Percentiles rank a stretch among this genome's conserved stretches.
Evolutionary conservation across 1,139 yeast species (phyloP).

Genomic region (Hansenula anomala): DNA sequence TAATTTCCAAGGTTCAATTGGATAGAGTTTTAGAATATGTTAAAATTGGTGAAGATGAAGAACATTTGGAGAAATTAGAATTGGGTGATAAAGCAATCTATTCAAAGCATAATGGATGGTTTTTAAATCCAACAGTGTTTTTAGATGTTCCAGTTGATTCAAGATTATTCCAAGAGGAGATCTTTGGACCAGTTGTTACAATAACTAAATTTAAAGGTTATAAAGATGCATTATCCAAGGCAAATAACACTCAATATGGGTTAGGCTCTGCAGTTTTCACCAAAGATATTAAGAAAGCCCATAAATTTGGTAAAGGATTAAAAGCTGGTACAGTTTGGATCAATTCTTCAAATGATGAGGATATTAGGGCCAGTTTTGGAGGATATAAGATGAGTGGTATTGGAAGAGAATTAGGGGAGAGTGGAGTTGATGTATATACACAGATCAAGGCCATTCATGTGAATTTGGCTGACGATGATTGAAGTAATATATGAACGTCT

Average conservation of each 20-base stretch:
- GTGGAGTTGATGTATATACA: constrained; percentile 64
- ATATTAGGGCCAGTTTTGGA: constrained; percentile 66
- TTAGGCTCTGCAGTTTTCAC: constrained; percentile 75
- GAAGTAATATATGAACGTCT: constrained; percentile 8
- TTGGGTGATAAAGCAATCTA: constrained; percentile 36
- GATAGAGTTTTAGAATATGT: constrained; percentile 52
- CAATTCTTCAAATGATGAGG: constrained; percentile 63
- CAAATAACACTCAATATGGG: constrained; percentile 63
- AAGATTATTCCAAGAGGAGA: constrained; percentile 62
- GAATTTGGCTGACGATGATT: constrained; percentile 14
- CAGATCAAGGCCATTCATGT: constrained; percentile 47
- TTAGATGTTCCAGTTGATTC: constrained; percentile 54
- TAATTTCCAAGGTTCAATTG: constrained; percentile 59
- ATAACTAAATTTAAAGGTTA: constrained; percentile 54
- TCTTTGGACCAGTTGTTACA: constrained; percentile 63
- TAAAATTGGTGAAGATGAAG: constrained; percentile 60
- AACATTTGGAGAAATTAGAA: constrained; percentile 40
- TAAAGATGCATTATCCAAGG: constrained; percentile 58
- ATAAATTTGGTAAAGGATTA: constrained; percentile 57
- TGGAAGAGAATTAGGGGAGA: constrained; percentile 67
- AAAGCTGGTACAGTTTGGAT: constrained; percentile 69
- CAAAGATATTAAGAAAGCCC: constrained; percentile 49
- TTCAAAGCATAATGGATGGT: constrained; percentile 41
- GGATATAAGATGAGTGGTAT: constrained; percentile 69
- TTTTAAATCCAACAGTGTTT: constrained; percentile 64